A percentile compares a stretch with the other conserved stretches of the same genome.
Evolutionary conservation across 2,329 filamentous ascomycete genomes (phyloP).

Genomic region (Cladophialophora chaetospira): DNA sequence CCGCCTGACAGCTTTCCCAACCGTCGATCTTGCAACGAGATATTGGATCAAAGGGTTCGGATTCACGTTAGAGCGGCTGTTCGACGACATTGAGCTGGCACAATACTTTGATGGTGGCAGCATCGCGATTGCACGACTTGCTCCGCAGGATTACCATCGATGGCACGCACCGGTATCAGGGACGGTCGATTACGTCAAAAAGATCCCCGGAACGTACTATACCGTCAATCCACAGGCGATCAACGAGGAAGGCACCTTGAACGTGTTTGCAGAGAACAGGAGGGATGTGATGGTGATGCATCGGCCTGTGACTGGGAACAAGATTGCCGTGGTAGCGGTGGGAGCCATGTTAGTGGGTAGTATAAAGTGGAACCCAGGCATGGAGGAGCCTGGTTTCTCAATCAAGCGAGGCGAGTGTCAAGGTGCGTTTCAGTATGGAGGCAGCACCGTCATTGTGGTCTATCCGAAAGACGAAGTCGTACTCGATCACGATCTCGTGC

Average conservation of each 20-base stretch:
- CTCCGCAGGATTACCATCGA: constrained; percentile 47
- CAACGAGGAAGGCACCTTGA: constrained; percentile 43
- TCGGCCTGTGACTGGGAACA: constrained; percentile 35
- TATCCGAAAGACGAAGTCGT: constrained; percentile 41
- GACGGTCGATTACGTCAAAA: constrained; percentile 38
- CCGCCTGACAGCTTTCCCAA: constrained; percentile 42
- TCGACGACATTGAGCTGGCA: constrained; percentile 36
- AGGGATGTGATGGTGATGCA: constrained; percentile 44
- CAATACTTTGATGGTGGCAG: constrained; percentile 40
- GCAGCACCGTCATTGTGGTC: constrained; percentile 47
- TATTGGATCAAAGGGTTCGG: constrained; percentile 49
- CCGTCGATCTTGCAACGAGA: constrained; percentile 43
- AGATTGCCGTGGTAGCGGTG: constrained; percentile 44
- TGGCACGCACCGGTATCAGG: constrained; percentile 44
- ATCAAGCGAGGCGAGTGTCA: constrained; percentile 45
- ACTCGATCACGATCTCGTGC: constrained; percentile 45
- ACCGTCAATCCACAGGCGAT: constrained; percentile 49
- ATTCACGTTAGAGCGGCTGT: constrained; percentile 41
- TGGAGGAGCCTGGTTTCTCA: constrained; percentile 36
- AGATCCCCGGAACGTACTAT: constrained; percentile 45
- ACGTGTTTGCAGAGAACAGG: constrained; percentile 49
- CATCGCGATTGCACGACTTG: constrained; percentile 45
- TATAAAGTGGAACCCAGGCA: constrained; percentile 44
- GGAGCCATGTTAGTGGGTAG: constrained; percentile 50
- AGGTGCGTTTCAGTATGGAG: constrained; percentile 47